Base-by-base conservation (phyloP, 306 rosid genomes). In the Quillaja saponaria region DNA sequence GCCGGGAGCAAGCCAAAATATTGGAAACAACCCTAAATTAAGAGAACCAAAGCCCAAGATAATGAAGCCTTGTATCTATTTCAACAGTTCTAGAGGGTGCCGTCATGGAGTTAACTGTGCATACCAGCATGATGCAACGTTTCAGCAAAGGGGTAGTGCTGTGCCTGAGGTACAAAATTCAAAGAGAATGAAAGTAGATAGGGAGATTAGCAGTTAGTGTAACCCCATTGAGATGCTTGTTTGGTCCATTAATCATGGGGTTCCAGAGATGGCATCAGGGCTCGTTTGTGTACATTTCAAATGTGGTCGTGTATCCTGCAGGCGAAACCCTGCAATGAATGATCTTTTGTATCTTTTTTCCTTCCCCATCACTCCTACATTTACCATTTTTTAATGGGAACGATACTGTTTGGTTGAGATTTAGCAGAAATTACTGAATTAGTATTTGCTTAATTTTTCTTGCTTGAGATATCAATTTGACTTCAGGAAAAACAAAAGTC, bases 31-130 rank as follows among this genome's bases (percentile, higher is more conserved):
- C 74, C 65, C 68, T 46, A 82, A 83, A 75, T 13, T 81, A 44
- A 88, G 86, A 80, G 92, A 70, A 13, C 44, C 73, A 10, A 92
- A 78, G 64, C 78, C 84, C 11, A 92, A 83, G 88, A 85, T 82
- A 41, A 86, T 84, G 99, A 92, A 85, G 75, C 96, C 95, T 20
- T 92, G 99, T 77, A 84, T 88, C 46, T 92, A 77, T 72, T 89
- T 84, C 75, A 86, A 92, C 71, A 92, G 91, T 68, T 66, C 96
- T 10, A 81, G 85, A 83, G 99, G 96, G 49, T 92, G 98, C 70
- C 81, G 94, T 7, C 80, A 92, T 72, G 98, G 98, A 63, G 87
- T 74, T 20, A 84, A 89, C 51, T 92, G 96, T 75, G 19, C 89
- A 9, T 92, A 79, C 71, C 95, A 81, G 71, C 98, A 92, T 59